A percentile compares a stretch with the other conserved stretches of the same genome.
phyloP scores from a whole-genome alignment of 2,329 filamentous ascomycete species.

The Colletotrichum sidae region DNA sequence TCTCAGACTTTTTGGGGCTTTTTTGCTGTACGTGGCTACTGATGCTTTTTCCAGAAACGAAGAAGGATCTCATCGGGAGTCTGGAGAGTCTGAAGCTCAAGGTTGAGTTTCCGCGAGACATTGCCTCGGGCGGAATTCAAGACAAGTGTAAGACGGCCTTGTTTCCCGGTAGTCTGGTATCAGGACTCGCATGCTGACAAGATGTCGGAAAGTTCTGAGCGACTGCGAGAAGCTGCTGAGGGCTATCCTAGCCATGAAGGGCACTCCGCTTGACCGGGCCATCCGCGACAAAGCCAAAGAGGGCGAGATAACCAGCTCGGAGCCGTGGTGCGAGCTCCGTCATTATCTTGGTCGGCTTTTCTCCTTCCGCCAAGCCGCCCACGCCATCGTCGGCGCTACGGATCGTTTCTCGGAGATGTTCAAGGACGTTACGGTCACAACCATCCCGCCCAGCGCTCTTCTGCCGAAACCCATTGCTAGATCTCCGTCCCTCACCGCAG shows the following conservation, averaged over 20 bases:
- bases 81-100: neutral
- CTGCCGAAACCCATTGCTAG: conserved; percentile 36
- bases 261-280: conserved; percentile 12
- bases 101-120: neutral
- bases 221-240: conserved; percentile 18
- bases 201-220: neutral
- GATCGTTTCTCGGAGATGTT: conserved; percentile 46
- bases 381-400: conserved; percentile 39
- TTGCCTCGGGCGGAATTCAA: neutral
- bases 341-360: conserved; percentile 43
- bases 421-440: conserved; percentile 43
- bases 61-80: neutral
- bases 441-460: conserved; percentile 42
- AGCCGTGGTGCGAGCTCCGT: conserved; percentile 45
- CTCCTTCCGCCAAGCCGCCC: conserved; percentile 39
- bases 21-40: too few species aligned
- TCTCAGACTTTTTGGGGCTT: too few species aligned
- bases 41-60: too few species aligned
- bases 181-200: neutral
- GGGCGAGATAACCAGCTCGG: conserved; percentile 30
- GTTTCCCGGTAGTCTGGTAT: too few species aligned
- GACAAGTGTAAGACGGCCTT: conserved; percentile 13
- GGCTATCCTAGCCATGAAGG: neutral
- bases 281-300: conserved; percentile 14
- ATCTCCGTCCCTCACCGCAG: conserved; percentile 36